Base-by-base conservation (phyloP, 1,284 basidiomycete genomes). In the Sanguinoderma infundibulare region DNA sequence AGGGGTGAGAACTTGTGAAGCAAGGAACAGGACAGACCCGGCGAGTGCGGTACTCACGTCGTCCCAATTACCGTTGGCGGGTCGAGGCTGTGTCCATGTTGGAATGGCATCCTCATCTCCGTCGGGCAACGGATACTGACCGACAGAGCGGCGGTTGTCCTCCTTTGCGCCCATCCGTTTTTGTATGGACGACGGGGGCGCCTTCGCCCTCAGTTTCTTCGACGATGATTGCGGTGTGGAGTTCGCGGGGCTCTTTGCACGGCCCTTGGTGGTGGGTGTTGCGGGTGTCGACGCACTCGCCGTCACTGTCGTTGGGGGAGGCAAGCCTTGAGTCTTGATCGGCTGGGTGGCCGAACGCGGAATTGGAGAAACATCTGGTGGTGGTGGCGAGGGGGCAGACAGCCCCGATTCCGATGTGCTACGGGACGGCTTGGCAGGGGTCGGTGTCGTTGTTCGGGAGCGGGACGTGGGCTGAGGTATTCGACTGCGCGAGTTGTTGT, bases 31-130 rank as follows among this genome's bases (percentile, higher is more conserved):
- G 1, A 15, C n/a, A 44, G 32, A n/a, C n/a, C n/a, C n/a, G 20
- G 52, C 38, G 35, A 6, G 9, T 9, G n/a, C 6, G 14, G 17
- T 42, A 66, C 86, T 72, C 70, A 87, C 90, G 72, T 92, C 90
- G 68, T 92, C 90, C 90, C 91, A 92, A 68, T 90, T 91, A 2
- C 89, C 87, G 24, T 81, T 77, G 57, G 75, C 77, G 30, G 79
- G 82, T 20, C 87, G 78, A 30, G 91, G 90, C 69, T 91, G 86
- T 12, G 89, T 91, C 90, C 90, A 91, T 3, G 83, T 82, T 6
- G 90, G 90, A 70, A 92, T 90, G 24, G 90, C 90, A 72, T 92
- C 78, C 55, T 85, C 79, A 51, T 77, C 84, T 49, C 81, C 79
- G n/a, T 75, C 74, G 3, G 72, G 81, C 2, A 81, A 77, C 10